Evolutionary conservation across 352 stramenopile species (phyloP).

Genomic region (Phytophthora parvispora): DNA sequence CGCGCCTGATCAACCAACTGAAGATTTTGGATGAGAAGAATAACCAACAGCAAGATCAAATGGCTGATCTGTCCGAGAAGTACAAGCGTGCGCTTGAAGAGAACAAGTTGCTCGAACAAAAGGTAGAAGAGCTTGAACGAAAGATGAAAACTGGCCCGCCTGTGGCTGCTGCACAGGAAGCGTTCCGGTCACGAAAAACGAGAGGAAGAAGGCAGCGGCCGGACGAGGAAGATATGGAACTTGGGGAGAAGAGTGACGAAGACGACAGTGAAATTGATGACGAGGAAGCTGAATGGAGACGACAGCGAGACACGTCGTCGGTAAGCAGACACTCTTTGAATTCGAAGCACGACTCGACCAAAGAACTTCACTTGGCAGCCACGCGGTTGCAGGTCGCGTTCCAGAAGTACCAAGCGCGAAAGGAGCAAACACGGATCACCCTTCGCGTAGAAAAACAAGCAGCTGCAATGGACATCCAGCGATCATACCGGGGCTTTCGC

Average conservation of each 20-base stretch:
- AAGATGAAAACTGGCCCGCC: slow-evolving; percentile 18
- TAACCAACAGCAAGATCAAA: slow-evolving; percentile 39
- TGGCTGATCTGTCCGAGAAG: slow-evolving; percentile 19
- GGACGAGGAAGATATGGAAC: background rate
- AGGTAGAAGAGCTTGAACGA: slow-evolving; percentile 24
- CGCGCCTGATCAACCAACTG: slow-evolving; percentile 32
- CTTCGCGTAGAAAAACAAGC: slow-evolving; percentile 59
- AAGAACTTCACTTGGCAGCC: slow-evolving; percentile 63
- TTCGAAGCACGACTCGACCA: slow-evolving; percentile 45
- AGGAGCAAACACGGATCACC: slow-evolving; percentile 57
- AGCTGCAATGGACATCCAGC: slow-evolving; percentile 73
- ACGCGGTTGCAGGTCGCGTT: slow-evolving; percentile 63
- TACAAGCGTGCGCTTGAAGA: slow-evolving; percentile 17
- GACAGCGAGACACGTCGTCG: slow-evolving; percentile 32
- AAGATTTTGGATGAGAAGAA: slow-evolving; percentile 20
- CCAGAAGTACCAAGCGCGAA: slow-evolving; percentile 66
- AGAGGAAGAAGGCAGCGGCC: background rate
- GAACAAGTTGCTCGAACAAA: slow-evolving; percentile 32
- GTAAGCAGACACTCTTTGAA: slow-evolving; percentile 9
- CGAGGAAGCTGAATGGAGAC: slow-evolving; percentile 48
- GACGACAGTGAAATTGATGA: slow-evolving; percentile 38
- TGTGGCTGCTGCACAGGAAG: slow-evolving; percentile 14
- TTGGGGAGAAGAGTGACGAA: slow-evolving; percentile 8
- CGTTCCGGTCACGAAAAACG: slow-evolving; percentile 5
- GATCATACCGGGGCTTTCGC: slow-evolving; percentile 68